Evolutionary conservation across 2,329 filamentous ascomycete species (phyloP).

Genomic region (Fusarium multiceps): DNA sequence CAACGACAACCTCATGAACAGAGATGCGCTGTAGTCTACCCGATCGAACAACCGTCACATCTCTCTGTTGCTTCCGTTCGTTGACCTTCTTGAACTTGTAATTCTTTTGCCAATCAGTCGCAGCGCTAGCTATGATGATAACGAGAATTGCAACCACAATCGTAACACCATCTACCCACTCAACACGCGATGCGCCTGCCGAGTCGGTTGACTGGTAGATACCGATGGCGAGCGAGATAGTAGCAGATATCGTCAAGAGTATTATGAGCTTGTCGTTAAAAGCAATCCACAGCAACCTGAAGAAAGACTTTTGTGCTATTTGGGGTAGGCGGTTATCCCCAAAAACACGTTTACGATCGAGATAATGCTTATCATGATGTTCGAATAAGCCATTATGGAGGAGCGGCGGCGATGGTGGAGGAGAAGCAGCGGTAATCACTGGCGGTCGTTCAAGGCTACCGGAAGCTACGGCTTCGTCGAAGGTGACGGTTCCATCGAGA

Average conservation of each 20-base stretch:
- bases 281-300: conserved; percentile 77
- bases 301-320: conserved; percentile 75
- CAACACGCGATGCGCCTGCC: conserved; percentile 65
- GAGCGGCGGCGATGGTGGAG: conserved; percentile 37
- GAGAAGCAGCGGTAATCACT: conserved; percentile 31
- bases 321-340: conserved; percentile 68
- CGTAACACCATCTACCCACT: conserved; percentile 86
- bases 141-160: conserved; percentile 81
- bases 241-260: conserved; percentile 74
- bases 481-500: conserved; percentile 58
- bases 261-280: conserved; percentile 86
- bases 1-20: conserved; percentile 77
- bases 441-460: conserved; percentile 49
- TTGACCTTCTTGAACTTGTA: conserved; percentile 84
- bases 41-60: conserved; percentile 80
- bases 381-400: conserved; percentile 48
- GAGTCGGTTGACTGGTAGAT: conserved; percentile 76
- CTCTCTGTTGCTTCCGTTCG: conserved; percentile 80
- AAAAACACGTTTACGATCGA: conserved; percentile 76
- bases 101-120: conserved; percentile 86
- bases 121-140: conserved; percentile 80
- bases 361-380: conserved; percentile 42
- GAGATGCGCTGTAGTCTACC: conserved; percentile 76
- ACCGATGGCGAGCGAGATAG: conserved; percentile 79
- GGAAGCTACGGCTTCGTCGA: conserved; percentile 61